Evolutionary conservation across 495 filamentous ascomycete species (phyloP).

Genomic region (Corynascus novoguineensis): DNA sequence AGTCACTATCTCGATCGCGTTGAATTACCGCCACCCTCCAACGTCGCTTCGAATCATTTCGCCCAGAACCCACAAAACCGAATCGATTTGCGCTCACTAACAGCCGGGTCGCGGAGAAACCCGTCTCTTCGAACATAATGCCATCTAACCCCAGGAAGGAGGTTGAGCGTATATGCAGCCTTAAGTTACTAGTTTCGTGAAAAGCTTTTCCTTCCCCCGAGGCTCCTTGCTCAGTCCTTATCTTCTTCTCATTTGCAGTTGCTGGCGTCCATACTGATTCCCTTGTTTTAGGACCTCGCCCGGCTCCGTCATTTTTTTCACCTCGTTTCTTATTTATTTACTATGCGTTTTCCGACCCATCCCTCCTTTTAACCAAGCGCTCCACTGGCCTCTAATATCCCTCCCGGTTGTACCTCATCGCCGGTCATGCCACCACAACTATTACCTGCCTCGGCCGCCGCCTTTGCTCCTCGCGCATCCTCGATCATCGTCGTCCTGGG

Average conservation of each 20-base stretch:
- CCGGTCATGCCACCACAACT: conserved; percentile 82
- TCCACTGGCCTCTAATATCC: conserved; percentile 47
- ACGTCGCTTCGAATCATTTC: too few relatives aligned
- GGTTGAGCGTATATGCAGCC: too few relatives aligned
- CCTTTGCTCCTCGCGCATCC: conserved; percentile 85
- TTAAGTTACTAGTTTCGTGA: too few relatives aligned
- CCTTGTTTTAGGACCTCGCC: conserved; percentile 54
- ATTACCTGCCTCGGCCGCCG: conserved; percentile 89
- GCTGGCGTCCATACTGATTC: conserved; percentile 54
- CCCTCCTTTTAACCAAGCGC: conserved; percentile 43
- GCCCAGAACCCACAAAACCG: too few relatives aligned
- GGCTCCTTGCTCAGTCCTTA: conserved; percentile 41
- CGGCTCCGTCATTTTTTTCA: conserved; percentile 45
- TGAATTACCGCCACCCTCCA: too few relatives aligned
- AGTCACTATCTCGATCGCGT: too few relatives aligned
- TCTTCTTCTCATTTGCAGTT: conserved; percentile 47
- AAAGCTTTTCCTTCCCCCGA: conserved; percentile 42
- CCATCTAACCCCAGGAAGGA: too few relatives aligned
- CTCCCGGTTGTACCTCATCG: conserved; percentile 33
- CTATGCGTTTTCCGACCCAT: conserved; percentile 50
- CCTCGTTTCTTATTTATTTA: conserved; percentile 47
- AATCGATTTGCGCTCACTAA: too few relatives aligned
- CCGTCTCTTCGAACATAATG: too few relatives aligned
- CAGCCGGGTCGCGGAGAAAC: too few relatives aligned
- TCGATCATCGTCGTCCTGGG: conserved; percentile 94